Conservation (phyloP, 139 green algal species). For the Chlamydomonas eustigma region DNA sequence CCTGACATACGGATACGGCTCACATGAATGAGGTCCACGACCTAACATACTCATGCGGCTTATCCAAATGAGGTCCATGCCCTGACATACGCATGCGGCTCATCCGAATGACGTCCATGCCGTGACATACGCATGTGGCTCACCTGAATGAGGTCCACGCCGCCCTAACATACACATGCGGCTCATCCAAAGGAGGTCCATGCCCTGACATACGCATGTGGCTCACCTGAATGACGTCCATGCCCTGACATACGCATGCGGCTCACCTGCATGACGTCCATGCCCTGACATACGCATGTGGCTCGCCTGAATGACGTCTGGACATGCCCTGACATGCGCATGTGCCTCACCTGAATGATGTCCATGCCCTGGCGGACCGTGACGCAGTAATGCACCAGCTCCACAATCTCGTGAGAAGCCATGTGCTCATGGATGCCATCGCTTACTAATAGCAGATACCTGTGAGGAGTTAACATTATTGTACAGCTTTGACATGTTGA, state of each 20-base stretch:
- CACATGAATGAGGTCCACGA: too few relatives aligned
- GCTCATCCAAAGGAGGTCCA: too few relatives aligned
- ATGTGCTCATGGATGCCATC: slow-evolving; percentile 63
- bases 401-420: slow-evolving; percentile 46
- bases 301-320: background rate
- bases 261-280: background rate
- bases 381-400: slow-evolving; percentile 35
- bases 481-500: background rate
- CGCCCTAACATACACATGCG: too few relatives aligned
- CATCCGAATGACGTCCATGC: too few relatives aligned
- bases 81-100: too few relatives aligned
- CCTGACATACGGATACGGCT: too few relatives aligned
- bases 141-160: too few relatives aligned
- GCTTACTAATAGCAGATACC: slow-evolving; percentile 53
- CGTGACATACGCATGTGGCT: too few relatives aligned
- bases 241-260: background rate
- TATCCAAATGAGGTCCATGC: background rate
- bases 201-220: background rate
- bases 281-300: background rate
- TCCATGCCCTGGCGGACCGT: background rate
- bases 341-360: background rate
- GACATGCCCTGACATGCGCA: background rate
- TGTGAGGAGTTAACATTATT: slow-evolving; percentile 5
- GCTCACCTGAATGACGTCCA: background rate
- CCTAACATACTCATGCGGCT: background rate